Percentiles rank a stretch among this genome's conserved stretches.
Evolutionary conservation across 805 yeast genomes (phyloP).

Genomic region (Ogataea sp.): DNA sequence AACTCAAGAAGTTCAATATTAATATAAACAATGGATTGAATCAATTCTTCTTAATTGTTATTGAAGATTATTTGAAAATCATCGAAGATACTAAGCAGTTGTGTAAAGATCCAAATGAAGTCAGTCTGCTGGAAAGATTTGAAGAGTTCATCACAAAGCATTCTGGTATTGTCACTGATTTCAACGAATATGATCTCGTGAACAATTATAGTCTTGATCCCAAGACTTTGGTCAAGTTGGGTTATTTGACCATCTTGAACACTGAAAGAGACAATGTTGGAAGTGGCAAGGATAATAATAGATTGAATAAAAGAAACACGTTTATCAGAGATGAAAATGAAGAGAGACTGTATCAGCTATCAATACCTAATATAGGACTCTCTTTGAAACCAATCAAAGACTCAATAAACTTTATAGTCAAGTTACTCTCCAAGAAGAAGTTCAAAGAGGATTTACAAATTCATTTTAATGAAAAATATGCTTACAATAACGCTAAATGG

Average conservation of each 20-base stretch:
- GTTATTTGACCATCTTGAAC: constrained; percentile 33
- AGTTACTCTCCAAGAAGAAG: constrained; percentile 26
- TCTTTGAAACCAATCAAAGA: constrained; percentile 34
- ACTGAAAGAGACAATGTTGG: too few relatives aligned
- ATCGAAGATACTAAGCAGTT: too few relatives aligned
- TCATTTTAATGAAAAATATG: constrained; percentile 36
- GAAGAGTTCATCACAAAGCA: constrained; percentile 10
- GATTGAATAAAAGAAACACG: too few relatives aligned
- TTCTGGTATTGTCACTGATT: too few relatives aligned
- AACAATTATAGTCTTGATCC: constrained; percentile 16
- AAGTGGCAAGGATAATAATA: too few relatives aligned
- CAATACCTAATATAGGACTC: constrained; percentile 45
- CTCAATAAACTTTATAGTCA: constrained; percentile 37
- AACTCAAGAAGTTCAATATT: constrained; percentile 24
- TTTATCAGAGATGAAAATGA: too few relatives aligned
- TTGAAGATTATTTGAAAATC: constrained; percentile 13
- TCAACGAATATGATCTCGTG: too few relatives aligned
- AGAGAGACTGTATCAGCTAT: constrained; percentile 28
- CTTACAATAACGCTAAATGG: constrained; percentile 32
- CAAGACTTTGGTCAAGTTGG: constrained; percentile 28
- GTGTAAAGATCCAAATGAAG: constrained; percentile 18
- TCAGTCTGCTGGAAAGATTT: constrained; percentile 3
- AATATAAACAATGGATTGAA: constrained; percentile 33
- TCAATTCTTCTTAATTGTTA: constrained; percentile 30
- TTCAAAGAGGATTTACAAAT: constrained; percentile 37